phyloP scores from a whole-genome alignment of 2,329 filamentous ascomycete species.

The Hypomyces perniciosus region DNA sequence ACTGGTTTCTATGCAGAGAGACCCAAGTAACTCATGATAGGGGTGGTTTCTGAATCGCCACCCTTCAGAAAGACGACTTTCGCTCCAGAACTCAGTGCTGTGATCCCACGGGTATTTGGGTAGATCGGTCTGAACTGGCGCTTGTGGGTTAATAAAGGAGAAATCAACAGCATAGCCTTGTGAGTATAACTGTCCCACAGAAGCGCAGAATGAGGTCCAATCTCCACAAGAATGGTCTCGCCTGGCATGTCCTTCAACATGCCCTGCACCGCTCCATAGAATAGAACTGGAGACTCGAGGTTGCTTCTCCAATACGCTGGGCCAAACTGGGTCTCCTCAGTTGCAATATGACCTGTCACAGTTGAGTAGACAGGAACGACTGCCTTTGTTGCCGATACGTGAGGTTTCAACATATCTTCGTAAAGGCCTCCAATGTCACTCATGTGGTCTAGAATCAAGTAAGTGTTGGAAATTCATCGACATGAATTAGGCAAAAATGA shows the following conservation, averaged over 20 bases:
- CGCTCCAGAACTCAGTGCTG: slow-evolving; percentile 15
- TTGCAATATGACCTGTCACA: not conserved
- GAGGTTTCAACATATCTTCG: slow-evolving; percentile 1
- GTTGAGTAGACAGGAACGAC: not conserved
- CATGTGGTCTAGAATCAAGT: slow-evolving; percentile 2
- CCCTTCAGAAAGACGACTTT: slow-evolving; percentile 19
- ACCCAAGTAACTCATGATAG: slow-evolving; percentile 26
- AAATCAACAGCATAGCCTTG: not conserved
- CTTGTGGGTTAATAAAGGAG: not conserved
- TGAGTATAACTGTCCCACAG: not conserved
- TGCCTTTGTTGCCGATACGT: not conserved
- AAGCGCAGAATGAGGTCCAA: slow-evolving; percentile 22
- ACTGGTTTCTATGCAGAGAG: slow-evolving; percentile 24
- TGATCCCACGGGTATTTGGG: slow-evolving; percentile 23
- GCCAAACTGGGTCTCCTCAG: not conserved
- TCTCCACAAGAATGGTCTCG: slow-evolving; percentile 18
- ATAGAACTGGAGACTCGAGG: not conserved
- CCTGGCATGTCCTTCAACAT: not conserved
- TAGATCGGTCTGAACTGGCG: slow-evolving; percentile 6
- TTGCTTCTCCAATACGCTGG: not conserved
- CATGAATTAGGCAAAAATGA: too few relatives aligned
- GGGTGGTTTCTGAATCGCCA: slow-evolving; percentile 17
- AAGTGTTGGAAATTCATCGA: too few relatives aligned
- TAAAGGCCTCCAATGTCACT: slow-evolving; percentile 3
- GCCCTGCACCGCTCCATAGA: not conserved